Conservation (phyloP, 2,329 filamentous ascomycete species). For the Fusarium oligoseptatum region DNA sequence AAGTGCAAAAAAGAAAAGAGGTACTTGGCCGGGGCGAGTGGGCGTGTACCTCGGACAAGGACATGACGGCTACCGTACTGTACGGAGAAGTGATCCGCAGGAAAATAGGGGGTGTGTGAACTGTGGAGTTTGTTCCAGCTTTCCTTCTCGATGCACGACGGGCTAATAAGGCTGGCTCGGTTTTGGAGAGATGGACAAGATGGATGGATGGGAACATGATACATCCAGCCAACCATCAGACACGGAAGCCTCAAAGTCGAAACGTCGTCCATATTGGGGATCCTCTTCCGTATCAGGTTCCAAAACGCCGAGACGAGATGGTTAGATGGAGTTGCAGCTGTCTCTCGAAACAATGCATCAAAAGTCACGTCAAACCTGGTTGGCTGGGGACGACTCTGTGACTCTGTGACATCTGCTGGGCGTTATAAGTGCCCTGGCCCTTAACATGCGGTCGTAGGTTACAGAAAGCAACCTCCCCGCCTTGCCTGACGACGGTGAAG, state of each 20-base stretch:
- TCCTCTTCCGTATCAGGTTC: slow-evolving; percentile 10
- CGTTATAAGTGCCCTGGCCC: slow-evolving; percentile 20
- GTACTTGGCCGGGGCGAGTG: background rate
- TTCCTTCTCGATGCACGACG: slow-evolving; percentile 22
- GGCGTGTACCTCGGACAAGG: background rate
- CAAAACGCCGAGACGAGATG: slow-evolving; percentile 9
- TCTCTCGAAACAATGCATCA: background rate
- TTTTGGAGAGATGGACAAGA: slow-evolving; percentile 23
- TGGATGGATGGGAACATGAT: background rate
- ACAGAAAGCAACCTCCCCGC: background rate
- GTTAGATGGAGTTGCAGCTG: slow-evolving; percentile 4
- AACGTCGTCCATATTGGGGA: slow-evolving; percentile 33
- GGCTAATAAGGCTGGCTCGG: slow-evolving; percentile 28
- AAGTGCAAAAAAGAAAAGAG: background rate
- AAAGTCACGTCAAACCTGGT: background rate
- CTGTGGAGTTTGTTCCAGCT: slow-evolving; percentile 36
- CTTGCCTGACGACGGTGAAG: slow-evolving; percentile 1
- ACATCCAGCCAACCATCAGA: slow-evolving; percentile 14
- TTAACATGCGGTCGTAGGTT: slow-evolving; percentile 13
- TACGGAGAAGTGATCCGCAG: slow-evolving; percentile 30
- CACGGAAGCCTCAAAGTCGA: slow-evolving; percentile 23
- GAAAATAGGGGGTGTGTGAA: slow-evolving; percentile 31
- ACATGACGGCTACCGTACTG: slow-evolving; percentile 10
- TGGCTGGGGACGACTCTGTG: background rate
- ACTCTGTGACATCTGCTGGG: background rate